Evolutionary conservation across 257 asterid species (phyloP).

Genomic region (Coffea eugenioides): DNA sequence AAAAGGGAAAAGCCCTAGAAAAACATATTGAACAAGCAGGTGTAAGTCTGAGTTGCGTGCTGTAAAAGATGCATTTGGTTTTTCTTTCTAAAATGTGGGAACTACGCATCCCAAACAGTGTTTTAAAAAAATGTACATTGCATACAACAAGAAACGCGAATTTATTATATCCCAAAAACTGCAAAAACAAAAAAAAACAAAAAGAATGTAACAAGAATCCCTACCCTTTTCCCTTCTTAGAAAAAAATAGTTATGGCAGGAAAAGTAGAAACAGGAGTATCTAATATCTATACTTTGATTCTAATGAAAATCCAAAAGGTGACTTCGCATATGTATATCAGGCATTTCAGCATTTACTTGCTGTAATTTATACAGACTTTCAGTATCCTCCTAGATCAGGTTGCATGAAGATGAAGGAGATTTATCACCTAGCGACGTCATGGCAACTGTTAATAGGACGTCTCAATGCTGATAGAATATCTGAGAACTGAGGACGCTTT

Average conservation of each 20-base stretch:
- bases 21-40: background rate
- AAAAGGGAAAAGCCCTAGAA: background rate
- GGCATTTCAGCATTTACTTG: background rate
- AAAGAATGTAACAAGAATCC: background rate
- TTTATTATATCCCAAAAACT: background rate
- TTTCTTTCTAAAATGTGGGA: background rate
- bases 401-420: background rate
- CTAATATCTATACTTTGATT: background rate
- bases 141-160: background rate
- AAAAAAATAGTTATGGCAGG: background rate
- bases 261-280: background rate
- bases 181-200: background rate
- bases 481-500: slow-evolving; percentile 85
- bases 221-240: background rate
- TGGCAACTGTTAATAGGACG: slow-evolving; percentile 39
- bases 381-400: background rate
- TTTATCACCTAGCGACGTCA: slow-evolving; percentile 42
- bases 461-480: slow-evolving; percentile 52
- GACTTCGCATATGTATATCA: background rate
- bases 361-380: background rate
- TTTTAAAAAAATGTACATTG: background rate
- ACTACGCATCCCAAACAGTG: background rate
- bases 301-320: background rate
- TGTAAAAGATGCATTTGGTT: background rate
- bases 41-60: background rate